Conservation (phyloP, 495 filamentous ascomycete species). For the Podospora bellae-mahoneyi region DNA sequence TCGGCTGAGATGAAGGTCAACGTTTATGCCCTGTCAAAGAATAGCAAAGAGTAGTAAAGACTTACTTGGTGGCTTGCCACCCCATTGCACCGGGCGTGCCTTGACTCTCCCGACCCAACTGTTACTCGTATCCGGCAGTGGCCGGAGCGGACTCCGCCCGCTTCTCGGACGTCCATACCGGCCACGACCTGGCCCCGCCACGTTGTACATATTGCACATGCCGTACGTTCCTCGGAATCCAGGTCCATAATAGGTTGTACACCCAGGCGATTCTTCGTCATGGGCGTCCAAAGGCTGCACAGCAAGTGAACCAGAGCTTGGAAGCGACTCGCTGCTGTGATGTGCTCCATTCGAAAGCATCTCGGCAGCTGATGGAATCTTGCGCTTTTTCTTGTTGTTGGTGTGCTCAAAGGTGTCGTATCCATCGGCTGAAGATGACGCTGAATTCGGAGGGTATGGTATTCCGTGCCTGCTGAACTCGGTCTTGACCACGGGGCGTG, state of each 20-base stretch:
- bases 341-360: conserved; percentile 52
- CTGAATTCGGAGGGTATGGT: conserved; percentile 46
- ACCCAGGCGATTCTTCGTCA: conserved; percentile 36
- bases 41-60: conserved; percentile 4
- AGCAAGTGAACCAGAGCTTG: conserved; percentile 25
- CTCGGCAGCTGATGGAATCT: conserved; percentile 85
- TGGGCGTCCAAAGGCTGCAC: conserved; percentile 31
- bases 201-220: conserved; percentile 38
- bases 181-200: conserved; percentile 76
- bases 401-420: conserved; percentile 98
- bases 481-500: conserved; percentile 27
- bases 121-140: conserved; percentile 50
- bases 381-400: conserved; percentile 99
- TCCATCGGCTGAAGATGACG: conserved; percentile 66
- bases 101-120: conserved; percentile 50
- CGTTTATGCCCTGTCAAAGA: not conserved
- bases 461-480: conserved; percentile 42
- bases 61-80: conserved; percentile 41
- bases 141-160: conserved; percentile 64
- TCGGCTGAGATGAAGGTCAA: conserved; percentile 30
- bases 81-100: conserved; percentile 44
- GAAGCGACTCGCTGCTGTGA: conserved; percentile 43
- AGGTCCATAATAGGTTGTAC: not conserved
- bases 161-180: conserved; percentile 65
- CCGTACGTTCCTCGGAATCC: not conserved